Evolutionary conservation across 768 basidiomycete genomes (phyloP).

Genomic region (Nidularia sp.): DNA sequence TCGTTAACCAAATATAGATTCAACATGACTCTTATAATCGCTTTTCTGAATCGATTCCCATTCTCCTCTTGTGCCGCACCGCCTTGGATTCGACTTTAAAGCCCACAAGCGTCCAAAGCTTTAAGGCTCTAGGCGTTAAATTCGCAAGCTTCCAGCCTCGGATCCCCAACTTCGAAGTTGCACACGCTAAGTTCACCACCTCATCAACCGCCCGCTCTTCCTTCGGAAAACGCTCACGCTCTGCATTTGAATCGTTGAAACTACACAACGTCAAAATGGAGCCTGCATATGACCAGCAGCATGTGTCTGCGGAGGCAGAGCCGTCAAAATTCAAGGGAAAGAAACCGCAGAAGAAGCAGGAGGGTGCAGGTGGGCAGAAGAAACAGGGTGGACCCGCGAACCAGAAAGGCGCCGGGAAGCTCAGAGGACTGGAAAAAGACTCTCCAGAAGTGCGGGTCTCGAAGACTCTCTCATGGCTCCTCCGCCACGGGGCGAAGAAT

Average conservation of each 20-base stretch:
- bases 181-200: no score
- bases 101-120: no score
- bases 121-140: no score
- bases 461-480: conserved; percentile 86
- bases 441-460: conserved; percentile 67
- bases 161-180: no score
- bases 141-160: no score
- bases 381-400: not conserved
- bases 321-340: not conserved
- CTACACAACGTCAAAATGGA: not conserved
- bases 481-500: conserved; percentile 84
- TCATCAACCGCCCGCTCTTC: not conserved
- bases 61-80: no score
- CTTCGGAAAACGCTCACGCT: not conserved
- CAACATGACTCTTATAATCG: no score
- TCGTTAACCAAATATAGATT: no score
- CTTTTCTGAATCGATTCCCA: no score
- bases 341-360: conserved; percentile 1
- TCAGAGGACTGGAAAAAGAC: conserved; percentile 60
- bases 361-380: not conserved
- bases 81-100: no score
- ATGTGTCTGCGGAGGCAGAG: not conserved
- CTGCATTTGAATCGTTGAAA: not conserved
- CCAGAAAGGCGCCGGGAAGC: conserved; percentile 25
- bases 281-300: not conserved